Evolutionary conservation across 257 asterid species (phyloP).

Genomic region (Avicennia marina): DNA sequence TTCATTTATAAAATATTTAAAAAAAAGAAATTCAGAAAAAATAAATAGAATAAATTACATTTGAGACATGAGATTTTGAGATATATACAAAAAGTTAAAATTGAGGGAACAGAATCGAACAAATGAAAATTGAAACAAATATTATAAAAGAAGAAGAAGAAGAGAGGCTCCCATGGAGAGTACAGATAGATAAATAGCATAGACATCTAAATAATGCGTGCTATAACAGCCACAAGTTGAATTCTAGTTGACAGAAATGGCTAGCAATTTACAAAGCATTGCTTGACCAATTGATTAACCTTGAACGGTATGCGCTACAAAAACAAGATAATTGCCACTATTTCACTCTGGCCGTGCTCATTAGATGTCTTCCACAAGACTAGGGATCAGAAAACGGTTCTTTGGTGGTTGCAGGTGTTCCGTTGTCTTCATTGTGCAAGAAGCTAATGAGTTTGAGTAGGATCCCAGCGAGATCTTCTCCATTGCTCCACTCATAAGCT

Average conservation of each 20-base stretch:
- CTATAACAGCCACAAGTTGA: background rate
- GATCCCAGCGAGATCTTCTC: slow-evolving; percentile 58
- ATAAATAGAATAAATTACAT: too few relatives aligned
- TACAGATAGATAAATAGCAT: background rate
- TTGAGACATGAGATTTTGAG: too few relatives aligned
- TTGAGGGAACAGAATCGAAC: too few relatives aligned
- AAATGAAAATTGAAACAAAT: too few relatives aligned
- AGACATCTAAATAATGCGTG: background rate
- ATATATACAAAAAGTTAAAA: too few relatives aligned
- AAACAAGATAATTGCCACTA: background rate
- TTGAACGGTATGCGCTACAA: background rate
- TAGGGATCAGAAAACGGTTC: too few relatives aligned
- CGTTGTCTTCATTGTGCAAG: slow-evolving; percentile 17
- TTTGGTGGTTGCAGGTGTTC: background rate
- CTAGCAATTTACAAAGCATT: background rate
- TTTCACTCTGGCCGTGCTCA: background rate
- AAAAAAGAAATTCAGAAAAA: too few relatives aligned
- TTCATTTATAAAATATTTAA: too few relatives aligned
- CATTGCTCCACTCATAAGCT: slow-evolving; percentile 56
- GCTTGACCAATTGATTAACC: background rate
- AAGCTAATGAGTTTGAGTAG: slow-evolving; percentile 39
- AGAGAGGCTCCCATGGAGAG: too few relatives aligned
- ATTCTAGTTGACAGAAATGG: background rate
- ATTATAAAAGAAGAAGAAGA: too few relatives aligned
- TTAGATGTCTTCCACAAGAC: background rate